Base-by-base conservation (phyloP, 2,329 filamentous ascomycete species). In the Cladosporium sp. region DNA sequence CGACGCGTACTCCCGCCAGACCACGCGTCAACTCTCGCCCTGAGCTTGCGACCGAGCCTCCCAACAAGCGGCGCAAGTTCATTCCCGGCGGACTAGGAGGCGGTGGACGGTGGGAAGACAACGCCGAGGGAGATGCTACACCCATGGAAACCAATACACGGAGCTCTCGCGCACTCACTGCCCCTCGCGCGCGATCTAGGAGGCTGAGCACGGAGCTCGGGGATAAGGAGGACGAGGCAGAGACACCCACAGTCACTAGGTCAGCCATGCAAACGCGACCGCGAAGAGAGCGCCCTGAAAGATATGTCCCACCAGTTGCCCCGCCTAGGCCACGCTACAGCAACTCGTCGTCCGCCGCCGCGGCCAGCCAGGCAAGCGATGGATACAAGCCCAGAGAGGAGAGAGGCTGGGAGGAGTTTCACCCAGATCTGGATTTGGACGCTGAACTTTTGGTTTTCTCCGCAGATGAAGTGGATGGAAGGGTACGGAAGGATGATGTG, bases 321-420 rank as follows among this genome's bases (percentile, higher is more conserved):
- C 78, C 79, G 73, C 76, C 77, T 34, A 83, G 84, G 72, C 91
- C 91, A 76, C 86, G 91, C 70, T 96, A 91, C 78, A 92, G 90
- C 72, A 94, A 91, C 54, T 92, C 87, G n/a, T 92, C 94, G 14
- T 93, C 93, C 30, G 91, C 93, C 26, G 92, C 93, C 59, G 93
- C 92, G 6, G 90, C 91, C 4, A 90, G 95, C 66, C 91, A 92
- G 71, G 93, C 97, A 75, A 93, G 89, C 73, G 95, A 98, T 81
- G 93, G 94, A 59, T 98, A 98, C 80, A 99, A 99, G 77, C 95
- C 95, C 34, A 86, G 95, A 74, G 95, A 99, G 79, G 95, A 99
- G 81, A 89, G 94, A 68, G 92, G 92, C 61, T 99, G 94, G 93
- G 93, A 97, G 74, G 95, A 99, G 76, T 98, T 98, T 70, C 95